These are phyloP conservation scores for Halteria grandinella DNA, from an alignment of 73 alveolate species.

Conservation along the genomic window DNA sequence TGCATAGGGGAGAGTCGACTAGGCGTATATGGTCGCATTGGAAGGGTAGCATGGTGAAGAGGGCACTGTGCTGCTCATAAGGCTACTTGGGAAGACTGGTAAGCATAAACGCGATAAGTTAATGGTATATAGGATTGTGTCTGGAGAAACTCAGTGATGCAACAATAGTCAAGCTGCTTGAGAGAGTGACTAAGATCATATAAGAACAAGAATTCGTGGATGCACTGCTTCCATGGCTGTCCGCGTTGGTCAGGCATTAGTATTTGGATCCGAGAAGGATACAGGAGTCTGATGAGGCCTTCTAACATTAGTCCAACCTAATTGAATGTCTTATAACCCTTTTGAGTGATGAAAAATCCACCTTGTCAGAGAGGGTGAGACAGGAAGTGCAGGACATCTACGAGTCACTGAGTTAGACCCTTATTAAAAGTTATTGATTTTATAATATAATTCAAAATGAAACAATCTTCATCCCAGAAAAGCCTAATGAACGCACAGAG, in stretches of 20 bases:
- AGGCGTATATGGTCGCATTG: background rate
- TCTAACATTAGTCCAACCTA: background rate
- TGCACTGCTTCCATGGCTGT: slow-evolving; percentile 61
- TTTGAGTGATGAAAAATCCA: too few relatives aligned
- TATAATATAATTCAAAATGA: too few relatives aligned
- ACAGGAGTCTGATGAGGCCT: background rate
- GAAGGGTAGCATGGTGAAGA: background rate
- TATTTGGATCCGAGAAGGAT: too few relatives aligned
- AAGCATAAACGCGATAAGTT: too few relatives aligned
- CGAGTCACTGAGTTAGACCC: too few relatives aligned
- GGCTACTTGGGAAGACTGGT: slow-evolving; percentile 51
- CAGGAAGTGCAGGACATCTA: too few relatives aligned
- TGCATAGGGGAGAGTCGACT: background rate
- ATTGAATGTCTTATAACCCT: slow-evolving; percentile 16
- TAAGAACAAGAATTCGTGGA: slow-evolving; percentile 54
- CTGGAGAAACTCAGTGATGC: slow-evolving; percentile 13
- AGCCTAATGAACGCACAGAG: too few relatives aligned
- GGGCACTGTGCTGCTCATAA: slow-evolving; percentile 27
- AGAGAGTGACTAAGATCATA: slow-evolving; percentile 5
- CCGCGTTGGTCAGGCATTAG: background rate
- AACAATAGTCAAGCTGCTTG: slow-evolving; percentile 26
- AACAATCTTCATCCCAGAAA: too few relatives aligned
- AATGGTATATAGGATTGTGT: too few relatives aligned
- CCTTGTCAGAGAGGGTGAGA: too few relatives aligned
- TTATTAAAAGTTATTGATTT: too few relatives aligned